Evolutionary conservation across 352 stramenopile genomes (phyloP), one percentile per base, ranked within the genome.

Genomic region (Phytopythium kandeliae): DNA sequence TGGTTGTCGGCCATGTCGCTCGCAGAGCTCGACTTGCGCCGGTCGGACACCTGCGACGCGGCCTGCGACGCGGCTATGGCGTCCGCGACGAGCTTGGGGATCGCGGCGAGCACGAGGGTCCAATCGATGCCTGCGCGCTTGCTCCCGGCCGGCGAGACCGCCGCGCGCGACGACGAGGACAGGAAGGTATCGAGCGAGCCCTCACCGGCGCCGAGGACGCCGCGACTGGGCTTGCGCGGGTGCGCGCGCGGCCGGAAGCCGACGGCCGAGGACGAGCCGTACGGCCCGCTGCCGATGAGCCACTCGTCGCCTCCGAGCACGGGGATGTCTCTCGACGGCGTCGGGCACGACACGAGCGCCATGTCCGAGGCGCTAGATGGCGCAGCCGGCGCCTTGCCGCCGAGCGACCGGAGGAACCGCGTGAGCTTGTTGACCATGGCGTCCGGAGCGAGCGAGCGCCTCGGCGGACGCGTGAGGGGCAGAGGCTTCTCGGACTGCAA

Each of bases 391-490:
- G 71, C 55, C 43, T 74, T 81, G 37, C 68, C 68, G 26, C 62
- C 62, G 37, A 81, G 58, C 24, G 65, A 64, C 54, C 68, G 70
- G 58, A 81, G 74, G 42, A 81, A 81, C 10, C 58, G 62, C 44
- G 67, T 69, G 50, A 81, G 55, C 49, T 77, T 81, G 60, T 78
- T 78, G 34, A 77, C 68, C 71, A 81, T 81, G 45, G 28, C 28
- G 28, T 10, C 28, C 10, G 28, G 28, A 33, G 10, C 31, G 38
- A 28, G 19, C 17, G 21, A 4, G 19, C 25, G 15, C n/a, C 7
- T 45, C 25, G 19, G 38, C 16, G 37, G 37, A 25, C 37, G 37
- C 22, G 37, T 41, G 6, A 15, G 7, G 7, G 7, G n/a, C 35
- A 41, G n/a, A 19, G 25, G 4, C 7, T 44, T n/a, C n/a, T n/a